Percentiles rank a stretch among this genome's conserved stretches.
Conservation (phyloP, 352 stramenopile genomes). For the Globisporangium barbulae region DNA sequence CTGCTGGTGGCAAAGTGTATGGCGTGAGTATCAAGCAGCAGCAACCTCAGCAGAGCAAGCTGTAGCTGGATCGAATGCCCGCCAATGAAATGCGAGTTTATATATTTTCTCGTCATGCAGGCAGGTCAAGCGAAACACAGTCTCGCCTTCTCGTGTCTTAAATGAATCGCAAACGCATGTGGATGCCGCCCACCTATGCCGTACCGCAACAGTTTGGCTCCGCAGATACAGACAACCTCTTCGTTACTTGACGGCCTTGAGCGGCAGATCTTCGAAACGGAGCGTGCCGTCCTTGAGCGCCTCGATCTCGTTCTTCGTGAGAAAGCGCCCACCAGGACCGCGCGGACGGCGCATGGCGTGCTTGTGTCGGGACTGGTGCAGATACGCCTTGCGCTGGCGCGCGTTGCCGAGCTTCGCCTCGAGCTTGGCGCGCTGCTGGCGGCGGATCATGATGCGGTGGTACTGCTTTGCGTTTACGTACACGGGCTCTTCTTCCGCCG, state of each 20-base stretch:
- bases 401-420: constrained; percentile 79
- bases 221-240: too few relatives aligned
- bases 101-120: background rate
- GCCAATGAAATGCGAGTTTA: constrained; percentile 1
- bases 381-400: constrained; percentile 81
- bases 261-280: constrained; percentile 53
- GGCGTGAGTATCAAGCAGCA: constrained; percentile 1
- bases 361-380: constrained; percentile 85
- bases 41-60: constrained; percentile 8
- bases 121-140: background rate
- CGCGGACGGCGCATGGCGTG: constrained; percentile 85
- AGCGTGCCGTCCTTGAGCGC: constrained; percentile 70
- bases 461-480: constrained; percentile 92
- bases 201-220: too few relatives aligned
- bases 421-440: constrained; percentile 83
- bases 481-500: constrained; percentile 75
- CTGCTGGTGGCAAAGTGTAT: background rate
- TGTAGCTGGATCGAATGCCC: background rate
- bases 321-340: constrained; percentile 77
- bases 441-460: constrained; percentile 87
- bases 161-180: background rate
- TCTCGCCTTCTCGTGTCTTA: background rate
- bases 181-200: background rate
- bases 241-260: constrained; percentile 24
- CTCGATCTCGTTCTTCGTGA: constrained; percentile 79